phyloP scores from a whole-genome alignment of 352 stramenopile species.

The Pilasporangium apinafurcum region DNA sequence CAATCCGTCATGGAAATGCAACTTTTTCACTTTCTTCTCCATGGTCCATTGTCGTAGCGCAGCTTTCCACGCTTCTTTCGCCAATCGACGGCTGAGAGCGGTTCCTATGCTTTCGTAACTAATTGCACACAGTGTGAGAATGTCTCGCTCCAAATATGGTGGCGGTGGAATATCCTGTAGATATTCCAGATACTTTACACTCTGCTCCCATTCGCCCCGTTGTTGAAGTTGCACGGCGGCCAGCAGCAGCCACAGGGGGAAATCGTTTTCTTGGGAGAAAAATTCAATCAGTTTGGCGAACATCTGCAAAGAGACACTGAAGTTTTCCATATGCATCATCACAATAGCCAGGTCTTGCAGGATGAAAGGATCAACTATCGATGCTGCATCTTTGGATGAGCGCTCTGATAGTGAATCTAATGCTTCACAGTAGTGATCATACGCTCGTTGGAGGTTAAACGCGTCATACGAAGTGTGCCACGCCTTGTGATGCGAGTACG shows the following conservation, averaged over 20 bases:
- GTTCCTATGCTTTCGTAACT: slow-evolving; percentile 23
- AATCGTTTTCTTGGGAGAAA: slow-evolving; percentile 33
- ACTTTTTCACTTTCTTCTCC: slow-evolving; percentile 20
- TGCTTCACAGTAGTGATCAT: slow-evolving; percentile 32
- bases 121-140: slow-evolving; percentile 52
- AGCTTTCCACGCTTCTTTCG: slow-evolving; percentile 52
- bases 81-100: slow-evolving; percentile 1
- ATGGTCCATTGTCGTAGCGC: slow-evolving; percentile 45
- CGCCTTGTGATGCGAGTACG: slow-evolving; percentile 59
- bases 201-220: slow-evolving; percentile 41
- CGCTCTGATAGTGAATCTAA: slow-evolving; percentile 13
- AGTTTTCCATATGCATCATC: slow-evolving; percentile 52
- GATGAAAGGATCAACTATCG: slow-evolving; percentile 25
- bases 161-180: slow-evolving; percentile 38
- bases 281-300: slow-evolving; percentile 55
- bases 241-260: slow-evolving; percentile 53
- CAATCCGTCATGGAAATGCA: background rate
- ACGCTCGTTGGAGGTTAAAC: slow-evolving; percentile 35
- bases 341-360: slow-evolving; percentile 60
- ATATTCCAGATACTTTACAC: slow-evolving; percentile 52
- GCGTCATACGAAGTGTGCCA: slow-evolving; percentile 57
- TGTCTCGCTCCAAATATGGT: slow-evolving; percentile 54
- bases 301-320: slow-evolving; percentile 37
- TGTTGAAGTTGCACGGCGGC: slow-evolving; percentile 57
- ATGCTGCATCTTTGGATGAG: background rate